Conservation (phyloP, 257 asterid species). For the Capsicum chinense region DNA sequence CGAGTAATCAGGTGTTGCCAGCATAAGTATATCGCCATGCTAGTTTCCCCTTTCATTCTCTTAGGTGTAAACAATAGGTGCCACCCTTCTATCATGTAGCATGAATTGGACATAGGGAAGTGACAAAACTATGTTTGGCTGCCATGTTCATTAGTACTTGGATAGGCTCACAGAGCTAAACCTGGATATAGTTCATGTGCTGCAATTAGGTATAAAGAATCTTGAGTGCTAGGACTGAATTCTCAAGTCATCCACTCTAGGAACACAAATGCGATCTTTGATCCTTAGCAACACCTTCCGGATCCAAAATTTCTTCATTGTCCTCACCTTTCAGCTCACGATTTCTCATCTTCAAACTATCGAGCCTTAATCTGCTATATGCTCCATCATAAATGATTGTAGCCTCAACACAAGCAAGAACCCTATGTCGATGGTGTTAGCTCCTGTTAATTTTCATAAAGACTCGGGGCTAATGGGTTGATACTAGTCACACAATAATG, state of each 20-base stretch:
- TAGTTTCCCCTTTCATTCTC: neutral
- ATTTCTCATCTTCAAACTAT: too few relatives aligned
- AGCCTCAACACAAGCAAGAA: too few relatives aligned
- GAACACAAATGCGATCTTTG: too few relatives aligned
- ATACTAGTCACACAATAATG: neutral
- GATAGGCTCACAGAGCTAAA: neutral
- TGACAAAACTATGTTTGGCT: neutral
- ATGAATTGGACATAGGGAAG: neutral
- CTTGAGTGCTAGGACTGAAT: neutral
- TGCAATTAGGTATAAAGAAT: neutral
- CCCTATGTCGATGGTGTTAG: neutral
- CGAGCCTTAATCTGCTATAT: too few relatives aligned
- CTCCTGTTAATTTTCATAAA: neutral
- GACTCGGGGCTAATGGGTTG: neutral
- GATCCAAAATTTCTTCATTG: too few relatives aligned
- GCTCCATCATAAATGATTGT: too few relatives aligned
- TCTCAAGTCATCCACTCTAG: neutral
- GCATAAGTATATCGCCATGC: neutral
- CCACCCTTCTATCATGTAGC: neutral
- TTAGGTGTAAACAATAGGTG: neutral
- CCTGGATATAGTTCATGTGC: neutral
- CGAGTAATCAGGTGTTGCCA: neutral
- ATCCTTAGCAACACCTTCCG: too few relatives aligned
- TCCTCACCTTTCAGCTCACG: too few relatives aligned
- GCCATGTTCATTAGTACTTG: neutral